phyloP scores from a whole-genome alignment of 441 rosid genomes.

The Croton laevigatus region DNA sequence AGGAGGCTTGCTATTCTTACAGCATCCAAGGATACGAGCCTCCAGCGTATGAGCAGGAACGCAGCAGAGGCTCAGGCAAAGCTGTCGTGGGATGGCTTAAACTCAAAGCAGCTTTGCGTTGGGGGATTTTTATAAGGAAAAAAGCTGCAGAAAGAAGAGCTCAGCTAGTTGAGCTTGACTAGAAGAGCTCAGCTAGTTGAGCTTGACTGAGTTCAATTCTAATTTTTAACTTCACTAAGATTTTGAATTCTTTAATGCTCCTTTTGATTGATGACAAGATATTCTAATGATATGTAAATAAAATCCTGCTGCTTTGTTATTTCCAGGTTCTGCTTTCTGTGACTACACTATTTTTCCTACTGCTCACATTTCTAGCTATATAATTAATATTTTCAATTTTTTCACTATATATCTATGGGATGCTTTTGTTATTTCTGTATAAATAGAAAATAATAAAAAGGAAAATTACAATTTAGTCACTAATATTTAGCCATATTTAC shows the following conservation, averaged over 20 bases:
- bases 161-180: conserved; percentile 73
- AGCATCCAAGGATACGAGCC: conserved; percentile 47
- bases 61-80: conserved; percentile 62
- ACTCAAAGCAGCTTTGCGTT: conserved; percentile 84
- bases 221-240: not conserved
- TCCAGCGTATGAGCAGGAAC: conserved; percentile 32
- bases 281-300: no score
- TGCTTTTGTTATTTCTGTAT: no score
- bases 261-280: conserved; percentile 2
- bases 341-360: no score
- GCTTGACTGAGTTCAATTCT: conserved; percentile 41
- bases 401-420: no score
- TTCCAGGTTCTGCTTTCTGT: no score
- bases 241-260: conserved; percentile 7
- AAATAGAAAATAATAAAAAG: no score
- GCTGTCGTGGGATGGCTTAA: conserved; percentile 98
- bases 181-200: conserved; percentile 83
- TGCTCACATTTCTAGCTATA: no score
- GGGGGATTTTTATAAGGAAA: conserved; percentile 95
- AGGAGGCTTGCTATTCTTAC: conserved; percentile 54
- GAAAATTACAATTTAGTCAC: no score
- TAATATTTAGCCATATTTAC: no score
- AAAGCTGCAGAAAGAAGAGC: conserved; percentile 86
- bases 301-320: no score
- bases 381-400: no score